A percentile compares a stretch with the other conserved stretches of the same genome.
phyloP scores from a whole-genome alignment of 1,284 basidiomycete species.

The Athelia psychrophila region DNA sequence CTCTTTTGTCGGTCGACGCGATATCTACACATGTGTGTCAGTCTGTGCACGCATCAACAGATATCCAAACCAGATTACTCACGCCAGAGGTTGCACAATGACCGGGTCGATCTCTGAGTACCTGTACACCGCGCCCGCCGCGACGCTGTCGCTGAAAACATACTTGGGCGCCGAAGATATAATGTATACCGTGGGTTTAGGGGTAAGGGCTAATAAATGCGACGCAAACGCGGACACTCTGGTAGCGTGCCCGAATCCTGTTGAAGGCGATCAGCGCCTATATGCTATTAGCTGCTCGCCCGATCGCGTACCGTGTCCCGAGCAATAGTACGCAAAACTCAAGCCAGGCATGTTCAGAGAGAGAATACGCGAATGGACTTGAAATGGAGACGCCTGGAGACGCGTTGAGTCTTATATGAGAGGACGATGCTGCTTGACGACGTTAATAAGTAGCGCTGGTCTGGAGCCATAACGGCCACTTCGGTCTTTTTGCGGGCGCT shows the following conservation, averaged over 20 bases:
- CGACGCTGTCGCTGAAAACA: constrained; percentile 61
- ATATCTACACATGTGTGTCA: constrained; percentile 38
- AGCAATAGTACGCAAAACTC: constrained; percentile 65
- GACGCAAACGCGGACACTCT: constrained; percentile 67
- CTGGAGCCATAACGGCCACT: no score
- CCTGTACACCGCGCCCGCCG: constrained; percentile 58
- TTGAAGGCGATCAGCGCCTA: neutral
- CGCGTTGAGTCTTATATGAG: no score
- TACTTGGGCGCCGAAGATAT: constrained; percentile 67
- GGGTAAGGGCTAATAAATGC: constrained; percentile 45
- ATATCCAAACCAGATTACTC: constrained; percentile 31
- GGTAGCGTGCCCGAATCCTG: constrained; percentile 73
- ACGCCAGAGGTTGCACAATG: constrained; percentile 73
- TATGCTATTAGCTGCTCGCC: neutral
- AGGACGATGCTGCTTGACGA: no score
- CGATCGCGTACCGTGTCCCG: constrained; percentile 55
- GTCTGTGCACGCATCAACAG: neutral
- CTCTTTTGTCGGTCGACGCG: constrained; percentile 71
- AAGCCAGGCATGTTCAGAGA: constrained; percentile 3
- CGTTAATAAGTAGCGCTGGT: no score
- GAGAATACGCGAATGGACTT: neutral
- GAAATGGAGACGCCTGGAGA: no score
- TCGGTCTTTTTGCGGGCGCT: no score
- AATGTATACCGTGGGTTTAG: constrained; percentile 49
- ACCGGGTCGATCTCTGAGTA: constrained; percentile 70